These are phyloP conservation scores for Aurinia saxatilis DNA, from an alignment of 345 rosid species.

Conservation along the genomic window DNA sequence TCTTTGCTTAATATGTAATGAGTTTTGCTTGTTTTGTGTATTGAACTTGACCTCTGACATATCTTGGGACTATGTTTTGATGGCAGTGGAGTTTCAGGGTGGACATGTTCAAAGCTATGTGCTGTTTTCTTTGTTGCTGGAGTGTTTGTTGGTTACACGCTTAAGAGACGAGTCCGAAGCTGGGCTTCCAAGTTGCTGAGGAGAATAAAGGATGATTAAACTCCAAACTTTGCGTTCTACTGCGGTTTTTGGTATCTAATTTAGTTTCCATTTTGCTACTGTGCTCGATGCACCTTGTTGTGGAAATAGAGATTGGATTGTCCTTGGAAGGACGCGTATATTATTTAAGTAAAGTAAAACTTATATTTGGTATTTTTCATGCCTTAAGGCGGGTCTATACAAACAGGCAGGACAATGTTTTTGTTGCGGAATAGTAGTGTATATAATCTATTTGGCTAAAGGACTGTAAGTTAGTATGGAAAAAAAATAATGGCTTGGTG, in stretches of 20 bases:
- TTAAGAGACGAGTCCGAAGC: slow-evolving; percentile 55
- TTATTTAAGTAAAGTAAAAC: slow-evolving; percentile 2
- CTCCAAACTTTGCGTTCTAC: background rate
- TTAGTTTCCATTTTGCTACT: too few species aligned
- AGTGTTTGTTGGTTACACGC: slow-evolving; percentile 63
- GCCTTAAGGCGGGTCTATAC: slow-evolving; percentile 29
- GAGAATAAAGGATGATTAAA: slow-evolving; percentile 60
- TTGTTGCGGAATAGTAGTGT: background rate
- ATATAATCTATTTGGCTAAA: slow-evolving; percentile 25
- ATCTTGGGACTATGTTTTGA: slow-evolving; percentile 7
- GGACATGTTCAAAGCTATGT: slow-evolving; percentile 82
- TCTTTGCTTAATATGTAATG: background rate
- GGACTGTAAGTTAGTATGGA: slow-evolving; percentile 23
- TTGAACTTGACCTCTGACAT: too few species aligned
- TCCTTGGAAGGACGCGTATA: background rate
- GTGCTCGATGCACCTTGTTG: background rate
- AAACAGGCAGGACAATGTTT: slow-evolving; percentile 21
- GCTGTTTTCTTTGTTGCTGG: slow-evolving; percentile 74
- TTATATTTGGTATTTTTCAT: slow-evolving; percentile 20
- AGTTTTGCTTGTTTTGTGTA: background rate
- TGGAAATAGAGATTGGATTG: too few species aligned
- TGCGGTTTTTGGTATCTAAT: background rate
- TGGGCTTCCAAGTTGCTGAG: slow-evolving; percentile 71
- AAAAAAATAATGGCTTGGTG: slow-evolving; percentile 16
- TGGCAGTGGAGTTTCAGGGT: slow-evolving; percentile 50